Evolutionary conservation across 2,329 filamentous ascomycete species (phyloP).

Genomic region (Pyrenochaeta sp.): DNA sequence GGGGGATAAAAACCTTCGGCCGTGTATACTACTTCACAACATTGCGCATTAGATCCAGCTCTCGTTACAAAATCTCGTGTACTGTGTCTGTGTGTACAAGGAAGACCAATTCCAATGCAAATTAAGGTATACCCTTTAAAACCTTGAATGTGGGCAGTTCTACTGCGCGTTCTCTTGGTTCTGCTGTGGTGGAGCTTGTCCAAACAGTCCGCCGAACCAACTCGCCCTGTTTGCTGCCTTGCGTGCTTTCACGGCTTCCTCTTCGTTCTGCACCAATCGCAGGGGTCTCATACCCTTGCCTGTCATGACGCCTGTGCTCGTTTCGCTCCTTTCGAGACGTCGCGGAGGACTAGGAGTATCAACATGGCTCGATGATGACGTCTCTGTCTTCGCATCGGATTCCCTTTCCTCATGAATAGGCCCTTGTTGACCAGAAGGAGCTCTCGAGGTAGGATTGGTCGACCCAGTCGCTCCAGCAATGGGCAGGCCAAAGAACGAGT

Average conservation of each 20-base stretch:
- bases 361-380: slow-evolving; percentile 34
- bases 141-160: not conserved
- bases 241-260: slow-evolving; percentile 47
- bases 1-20: not conserved
- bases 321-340: slow-evolving; percentile 61
- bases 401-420: slow-evolving; percentile 45
- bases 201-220: slow-evolving; percentile 59
- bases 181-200: slow-evolving; percentile 38
- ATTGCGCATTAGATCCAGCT: not conserved
- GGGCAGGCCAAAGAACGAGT: slow-evolving; percentile 53
- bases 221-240: slow-evolving; percentile 56
- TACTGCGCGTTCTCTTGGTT: slow-evolving; percentile 22
- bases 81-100: not conserved
- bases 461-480: slow-evolving; percentile 48
- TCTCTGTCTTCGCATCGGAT: slow-evolving; percentile 35
- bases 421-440: slow-evolving; percentile 44
- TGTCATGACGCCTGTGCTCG: slow-evolving; percentile 54
- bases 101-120: not conserved
- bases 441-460: slow-evolving; percentile 48
- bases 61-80: not conserved
- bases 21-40: not conserved
- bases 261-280: slow-evolving; percentile 80
- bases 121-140: not conserved
- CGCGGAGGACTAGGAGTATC: slow-evolving; percentile 60
- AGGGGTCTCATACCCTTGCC: slow-evolving; percentile 81